Evolutionary conservation across 768 basidiomycete genomes (phyloP).

Genomic region (Hypholoma sublateritium): DNA sequence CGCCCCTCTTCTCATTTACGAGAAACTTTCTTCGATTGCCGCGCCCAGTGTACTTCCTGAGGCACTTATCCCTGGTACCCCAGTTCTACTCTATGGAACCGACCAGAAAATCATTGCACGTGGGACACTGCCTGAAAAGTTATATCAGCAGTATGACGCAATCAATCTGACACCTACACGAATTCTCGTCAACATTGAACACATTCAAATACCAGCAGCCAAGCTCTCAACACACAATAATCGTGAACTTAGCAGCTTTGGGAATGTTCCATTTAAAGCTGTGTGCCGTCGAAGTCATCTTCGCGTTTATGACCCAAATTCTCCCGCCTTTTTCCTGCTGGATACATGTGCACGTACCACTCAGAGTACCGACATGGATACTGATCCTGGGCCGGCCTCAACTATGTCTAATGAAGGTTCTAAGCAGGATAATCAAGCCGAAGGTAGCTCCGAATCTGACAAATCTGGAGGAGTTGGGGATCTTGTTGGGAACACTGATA

Average conservation of each 20-base stretch:
- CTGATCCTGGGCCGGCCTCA: neutral
- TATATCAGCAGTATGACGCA: neutral
- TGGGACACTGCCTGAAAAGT: slow-evolving; percentile 1
- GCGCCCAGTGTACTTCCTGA: slow-evolving; percentile 17
- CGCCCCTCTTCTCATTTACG: slow-evolving; percentile 14
- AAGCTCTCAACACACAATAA: slow-evolving; percentile 16
- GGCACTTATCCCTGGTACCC: neutral
- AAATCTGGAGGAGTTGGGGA: slow-evolving; percentile 29
- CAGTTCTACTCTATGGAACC: slow-evolving; percentile 13
- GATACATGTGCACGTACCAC: neutral
- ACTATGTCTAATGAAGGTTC: neutral
- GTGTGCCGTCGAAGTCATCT: slow-evolving; percentile 12
- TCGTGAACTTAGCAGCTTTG: slow-evolving; percentile 13
- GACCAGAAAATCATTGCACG: slow-evolving; percentile 11
- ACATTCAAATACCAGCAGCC: slow-evolving; percentile 19
- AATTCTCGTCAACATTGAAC: slow-evolving; percentile 8
- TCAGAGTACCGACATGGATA: neutral
- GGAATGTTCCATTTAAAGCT: slow-evolving; percentile 12
- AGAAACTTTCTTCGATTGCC: slow-evolving; percentile 17
- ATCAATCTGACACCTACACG: slow-evolving; percentile 12
- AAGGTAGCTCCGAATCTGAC: neutral
- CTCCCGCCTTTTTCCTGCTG: neutral
- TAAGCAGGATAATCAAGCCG: neutral
- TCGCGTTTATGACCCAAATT: neutral
- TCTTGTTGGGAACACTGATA: slow-evolving; percentile 29